These are phyloP conservation scores for Saccharata proteae DNA, from an alignment of 2,329 filamentous ascomycete genomes.

Conservation along the genomic window DNA sequence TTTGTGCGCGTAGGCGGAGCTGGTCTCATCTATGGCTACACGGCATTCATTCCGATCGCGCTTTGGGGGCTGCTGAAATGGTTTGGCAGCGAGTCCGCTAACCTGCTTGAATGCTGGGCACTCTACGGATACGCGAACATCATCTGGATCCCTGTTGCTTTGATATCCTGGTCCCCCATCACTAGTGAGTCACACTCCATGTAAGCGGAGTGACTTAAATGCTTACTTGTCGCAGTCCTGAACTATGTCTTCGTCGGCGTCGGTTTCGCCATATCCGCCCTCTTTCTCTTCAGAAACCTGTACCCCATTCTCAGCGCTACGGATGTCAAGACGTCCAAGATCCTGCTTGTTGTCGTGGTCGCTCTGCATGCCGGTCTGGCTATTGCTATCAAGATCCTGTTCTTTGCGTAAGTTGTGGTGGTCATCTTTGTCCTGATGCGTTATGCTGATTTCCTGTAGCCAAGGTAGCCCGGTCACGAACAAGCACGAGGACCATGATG, in stretches of 20 bases:
- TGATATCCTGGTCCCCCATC: conserved; percentile 82
- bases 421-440: background rate
- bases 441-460: background rate
- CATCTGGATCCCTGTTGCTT: conserved; percentile 90
- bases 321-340: conserved; percentile 82
- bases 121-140: conserved; percentile 94
- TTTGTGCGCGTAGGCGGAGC: conserved; percentile 50
- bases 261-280: conserved; percentile 24
- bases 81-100: conserved; percentile 89
- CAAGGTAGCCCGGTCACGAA: conserved; percentile 17
- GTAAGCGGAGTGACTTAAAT: background rate
- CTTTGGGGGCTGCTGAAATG: conserved; percentile 85
- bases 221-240: conserved; percentile 38
- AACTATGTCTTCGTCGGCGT: conserved; percentile 91
- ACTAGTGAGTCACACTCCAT: conserved; percentile 34
- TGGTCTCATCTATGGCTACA: conserved; percentile 92
- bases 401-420: conserved; percentile 57
- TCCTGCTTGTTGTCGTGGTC: conserved; percentile 72
- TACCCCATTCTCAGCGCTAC: conserved; percentile 81
- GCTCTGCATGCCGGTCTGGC: conserved; percentile 78
- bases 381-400: conserved; percentile 89
- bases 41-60: conserved; percentile 62
- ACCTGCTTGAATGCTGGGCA: conserved; percentile 88
- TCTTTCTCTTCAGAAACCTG: conserved; percentile 28
- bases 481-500: conserved; percentile 16